A percentile compares a stretch with the other conserved stretches of the same genome.
These are phyloP conservation scores for Globisporangium cystogenes DNA, from an alignment of 352 stramenopile genomes.

Conservation along the genomic window DNA sequence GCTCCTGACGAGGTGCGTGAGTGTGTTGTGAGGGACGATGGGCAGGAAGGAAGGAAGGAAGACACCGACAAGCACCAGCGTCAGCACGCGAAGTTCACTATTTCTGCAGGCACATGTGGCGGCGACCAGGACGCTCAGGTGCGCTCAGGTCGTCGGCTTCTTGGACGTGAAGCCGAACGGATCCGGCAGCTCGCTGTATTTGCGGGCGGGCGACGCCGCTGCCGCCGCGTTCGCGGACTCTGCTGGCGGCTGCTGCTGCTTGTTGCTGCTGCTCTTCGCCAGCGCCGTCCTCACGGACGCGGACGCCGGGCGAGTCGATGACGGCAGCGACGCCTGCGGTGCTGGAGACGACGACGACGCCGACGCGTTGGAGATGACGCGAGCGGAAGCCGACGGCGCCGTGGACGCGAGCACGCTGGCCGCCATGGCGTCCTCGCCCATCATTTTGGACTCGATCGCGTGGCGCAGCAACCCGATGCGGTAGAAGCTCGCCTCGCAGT, in stretches of 20 bases:
- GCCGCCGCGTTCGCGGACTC: too few species aligned
- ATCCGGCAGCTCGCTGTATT: conserved; percentile 53
- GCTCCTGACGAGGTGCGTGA: too few species aligned
- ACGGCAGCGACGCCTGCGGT: neutral
- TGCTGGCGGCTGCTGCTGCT: conserved; percentile 6
- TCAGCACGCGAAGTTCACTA: too few species aligned
- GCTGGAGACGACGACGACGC: conserved; percentile 5
- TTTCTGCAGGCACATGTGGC: too few species aligned
- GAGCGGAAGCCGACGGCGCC: neutral
- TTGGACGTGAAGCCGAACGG: conserved; percentile 66
- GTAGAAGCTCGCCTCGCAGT: conserved; percentile 77
- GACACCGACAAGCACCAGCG: too few species aligned
- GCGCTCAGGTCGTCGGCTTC: conserved; percentile 16
- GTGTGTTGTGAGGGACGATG: neutral
- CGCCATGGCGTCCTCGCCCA: conserved; percentile 45
- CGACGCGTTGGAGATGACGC: too few species aligned
- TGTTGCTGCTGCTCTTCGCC: neutral
- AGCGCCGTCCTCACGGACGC: conserved; percentile 2
- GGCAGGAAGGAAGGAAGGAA: neutral
- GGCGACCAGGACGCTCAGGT: too few species aligned
- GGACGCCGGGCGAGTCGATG: neutral
- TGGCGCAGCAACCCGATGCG: conserved; percentile 63
- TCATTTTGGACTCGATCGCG: conserved; percentile 73
- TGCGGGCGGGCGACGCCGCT: conserved; percentile 20
- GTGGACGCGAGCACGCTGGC: conserved; percentile 16